Evolutionary conservation across 2,329 filamentous ascomycete species (phyloP).

Genomic region (Karstenula rhodostoma): DNA sequence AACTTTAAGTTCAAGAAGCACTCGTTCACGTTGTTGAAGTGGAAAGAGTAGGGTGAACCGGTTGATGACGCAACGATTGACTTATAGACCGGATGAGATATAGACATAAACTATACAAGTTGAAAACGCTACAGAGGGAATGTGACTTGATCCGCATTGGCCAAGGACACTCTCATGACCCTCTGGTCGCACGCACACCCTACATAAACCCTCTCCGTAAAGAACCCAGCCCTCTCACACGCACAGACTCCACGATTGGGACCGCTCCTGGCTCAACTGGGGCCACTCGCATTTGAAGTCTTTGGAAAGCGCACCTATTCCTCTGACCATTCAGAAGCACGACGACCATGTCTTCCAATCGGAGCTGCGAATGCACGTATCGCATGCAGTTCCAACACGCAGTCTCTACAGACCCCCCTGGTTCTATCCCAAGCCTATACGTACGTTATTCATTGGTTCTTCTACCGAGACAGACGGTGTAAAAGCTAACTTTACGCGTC

Average conservation of each 20-base stretch:
- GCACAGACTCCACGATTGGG: background rate
- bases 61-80: background rate
- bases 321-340: background rate
- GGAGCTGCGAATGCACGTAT: no score
- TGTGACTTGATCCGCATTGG: background rate
- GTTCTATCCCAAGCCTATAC: no score
- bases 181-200: background rate
- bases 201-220: background rate
- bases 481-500: no score
- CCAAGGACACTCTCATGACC: background rate
- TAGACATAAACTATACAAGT: background rate
- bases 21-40: constrained; percentile 72
- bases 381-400: no score
- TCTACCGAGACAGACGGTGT: no score
- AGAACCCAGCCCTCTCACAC: background rate
- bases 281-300: fast-evolving
- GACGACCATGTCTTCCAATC: background rate
- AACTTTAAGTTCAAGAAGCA: constrained; percentile 72
- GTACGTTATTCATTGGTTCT: no score
- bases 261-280: background rate
- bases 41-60: constrained; percentile 47
- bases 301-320: background rate
- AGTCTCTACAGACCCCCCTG: no score
- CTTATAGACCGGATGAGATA: background rate
- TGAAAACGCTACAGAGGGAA: background rate